Percentiles rank a stretch among this genome's conserved stretches.
phyloP scores from a whole-genome alignment of 192 early-diverging fungal genomes.

The Backusella luteola region DNA sequence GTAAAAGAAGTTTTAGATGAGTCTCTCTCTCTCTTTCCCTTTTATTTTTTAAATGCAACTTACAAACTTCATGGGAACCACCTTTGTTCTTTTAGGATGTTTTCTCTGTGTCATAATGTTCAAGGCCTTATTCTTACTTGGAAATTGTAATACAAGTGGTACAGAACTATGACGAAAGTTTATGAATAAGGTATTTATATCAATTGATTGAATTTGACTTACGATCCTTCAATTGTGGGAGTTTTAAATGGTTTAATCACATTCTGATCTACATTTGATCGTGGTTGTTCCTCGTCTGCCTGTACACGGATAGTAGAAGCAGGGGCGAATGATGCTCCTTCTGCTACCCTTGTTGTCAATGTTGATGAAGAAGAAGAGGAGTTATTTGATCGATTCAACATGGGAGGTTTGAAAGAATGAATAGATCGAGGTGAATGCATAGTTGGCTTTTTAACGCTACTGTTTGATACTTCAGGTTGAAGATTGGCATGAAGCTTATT shows the following conservation, averaged over 20 bases:
- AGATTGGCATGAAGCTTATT: neutral
- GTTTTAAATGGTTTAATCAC: neutral
- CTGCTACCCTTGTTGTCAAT: neutral
- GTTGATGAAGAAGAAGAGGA: neutral
- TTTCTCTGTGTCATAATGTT: conserved; percentile 25
- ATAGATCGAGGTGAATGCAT: neutral
- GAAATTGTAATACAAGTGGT: conserved; percentile 13
- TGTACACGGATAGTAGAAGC: neutral
- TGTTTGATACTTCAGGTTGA: neutral
- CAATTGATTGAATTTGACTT: neutral
- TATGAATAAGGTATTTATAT: too few species aligned
- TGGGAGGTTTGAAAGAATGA: neutral
- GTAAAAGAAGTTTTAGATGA: neutral
- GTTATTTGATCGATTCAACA: neutral
- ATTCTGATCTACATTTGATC: neutral
- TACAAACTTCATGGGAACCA: conserved; percentile 37
- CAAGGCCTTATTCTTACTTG: conserved; percentile 10
- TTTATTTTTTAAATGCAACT: neutral
- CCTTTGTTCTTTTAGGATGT: conserved; percentile 30
- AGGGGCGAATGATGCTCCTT: neutral
- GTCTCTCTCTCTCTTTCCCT: neutral
- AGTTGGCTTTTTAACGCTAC: neutral
- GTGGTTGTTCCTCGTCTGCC: neutral
- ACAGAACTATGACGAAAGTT: neutral
- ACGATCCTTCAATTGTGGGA: neutral